Conservation (phyloP, 495 filamentous ascomycete genomes). For the Aspergillus baeticus region DNA sequence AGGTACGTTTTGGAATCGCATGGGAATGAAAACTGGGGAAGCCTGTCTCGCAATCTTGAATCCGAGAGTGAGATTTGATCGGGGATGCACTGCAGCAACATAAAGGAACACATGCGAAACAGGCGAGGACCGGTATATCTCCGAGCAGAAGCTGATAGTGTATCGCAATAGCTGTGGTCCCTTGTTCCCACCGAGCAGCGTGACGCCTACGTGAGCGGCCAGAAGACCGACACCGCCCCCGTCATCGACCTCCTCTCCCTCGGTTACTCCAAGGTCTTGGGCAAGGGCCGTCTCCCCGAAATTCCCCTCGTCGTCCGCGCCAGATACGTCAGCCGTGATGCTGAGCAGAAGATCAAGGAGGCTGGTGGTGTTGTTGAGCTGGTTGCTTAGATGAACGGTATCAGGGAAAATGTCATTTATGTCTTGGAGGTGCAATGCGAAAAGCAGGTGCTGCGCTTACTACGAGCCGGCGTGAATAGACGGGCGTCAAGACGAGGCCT, state of each 20-base stretch:
- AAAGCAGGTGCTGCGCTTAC: slow-evolving; percentile 35
- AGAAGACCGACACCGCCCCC: slow-evolving; percentile 77
- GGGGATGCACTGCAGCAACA: background rate
- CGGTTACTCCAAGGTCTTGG: slow-evolving; percentile 90
- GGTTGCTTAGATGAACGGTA: slow-evolving; percentile 66
- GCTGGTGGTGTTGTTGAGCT: slow-evolving; percentile 89
- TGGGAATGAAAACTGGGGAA: background rate
- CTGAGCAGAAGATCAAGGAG: slow-evolving; percentile 93
- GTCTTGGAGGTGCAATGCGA: slow-evolving; percentile 30
- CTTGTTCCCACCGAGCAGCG: slow-evolving; percentile 80
- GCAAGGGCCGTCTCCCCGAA: slow-evolving; percentile 86
- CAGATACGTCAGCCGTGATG: slow-evolving; percentile 81
- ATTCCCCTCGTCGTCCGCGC: slow-evolving; percentile 86
- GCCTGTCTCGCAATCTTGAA: background rate
- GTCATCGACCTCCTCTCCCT: slow-evolving; percentile 90
- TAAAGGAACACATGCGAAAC: background rate
- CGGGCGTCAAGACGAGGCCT: slow-evolving; percentile 25
- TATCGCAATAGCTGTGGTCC: slow-evolving; percentile 65
- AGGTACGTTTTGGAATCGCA: slow-evolving; percentile 53
- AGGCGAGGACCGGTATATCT: background rate
- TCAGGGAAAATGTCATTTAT: slow-evolving; percentile 21
- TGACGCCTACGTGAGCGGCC: slow-evolving; percentile 73
- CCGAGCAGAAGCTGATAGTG: slow-evolving; percentile 21
- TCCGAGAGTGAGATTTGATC: background rate
- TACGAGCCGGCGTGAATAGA: slow-evolving; percentile 19